These are phyloP conservation scores for Phytophthora colocasiae DNA, from an alignment of 352 stramenopile genomes.

Conservation along the genomic window DNA sequence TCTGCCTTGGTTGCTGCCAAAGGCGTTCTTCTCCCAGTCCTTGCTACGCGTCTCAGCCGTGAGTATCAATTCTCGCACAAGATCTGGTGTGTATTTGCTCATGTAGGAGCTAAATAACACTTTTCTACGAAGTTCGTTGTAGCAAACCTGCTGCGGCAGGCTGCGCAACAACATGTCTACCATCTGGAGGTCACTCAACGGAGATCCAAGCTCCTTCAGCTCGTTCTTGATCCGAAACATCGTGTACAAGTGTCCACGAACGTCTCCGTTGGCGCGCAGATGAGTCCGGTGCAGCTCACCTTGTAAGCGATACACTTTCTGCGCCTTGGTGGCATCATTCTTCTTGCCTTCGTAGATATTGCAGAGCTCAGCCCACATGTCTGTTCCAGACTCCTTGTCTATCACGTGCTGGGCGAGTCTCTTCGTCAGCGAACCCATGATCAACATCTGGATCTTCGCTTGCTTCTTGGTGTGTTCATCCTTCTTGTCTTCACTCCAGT, in stretches of 20 bases:
- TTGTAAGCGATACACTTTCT: slow-evolving; percentile 11
- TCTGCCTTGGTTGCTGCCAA: not conserved
- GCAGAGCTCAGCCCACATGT: not conserved
- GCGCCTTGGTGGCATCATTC: slow-evolving; percentile 9
- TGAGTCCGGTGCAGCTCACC: slow-evolving; percentile 2
- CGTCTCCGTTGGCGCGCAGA: slow-evolving; percentile 1
- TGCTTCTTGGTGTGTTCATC: slow-evolving; percentile 9
- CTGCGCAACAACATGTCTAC: not conserved
- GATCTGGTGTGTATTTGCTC: slow-evolving; percentile 5
- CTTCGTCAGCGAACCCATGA: slow-evolving; percentile 16
- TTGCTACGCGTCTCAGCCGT: slow-evolving; percentile 1
- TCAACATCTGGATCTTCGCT: slow-evolving; percentile 11
- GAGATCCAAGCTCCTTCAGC: not conserved
- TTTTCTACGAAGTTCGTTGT: slow-evolving; percentile 6
- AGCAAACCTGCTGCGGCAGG: not conserved
- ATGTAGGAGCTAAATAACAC: slow-evolving; percentile 14
- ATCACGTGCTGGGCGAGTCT: slow-evolving; percentile 17
- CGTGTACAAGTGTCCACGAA: not conserved
- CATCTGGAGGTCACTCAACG: slow-evolving; percentile 4
- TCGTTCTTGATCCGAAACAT: slow-evolving; percentile 11
- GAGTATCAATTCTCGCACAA: not conserved
- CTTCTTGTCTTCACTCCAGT: slow-evolving; percentile 10
- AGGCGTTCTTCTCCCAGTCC: slow-evolving; percentile 1
- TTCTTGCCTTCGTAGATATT: slow-evolving; percentile 8
- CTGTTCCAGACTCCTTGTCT: slow-evolving; percentile 1